phyloP scores from a whole-genome alignment of 2,329 filamentous ascomycete genomes.

The Exophiala dermatitidis region DNA sequence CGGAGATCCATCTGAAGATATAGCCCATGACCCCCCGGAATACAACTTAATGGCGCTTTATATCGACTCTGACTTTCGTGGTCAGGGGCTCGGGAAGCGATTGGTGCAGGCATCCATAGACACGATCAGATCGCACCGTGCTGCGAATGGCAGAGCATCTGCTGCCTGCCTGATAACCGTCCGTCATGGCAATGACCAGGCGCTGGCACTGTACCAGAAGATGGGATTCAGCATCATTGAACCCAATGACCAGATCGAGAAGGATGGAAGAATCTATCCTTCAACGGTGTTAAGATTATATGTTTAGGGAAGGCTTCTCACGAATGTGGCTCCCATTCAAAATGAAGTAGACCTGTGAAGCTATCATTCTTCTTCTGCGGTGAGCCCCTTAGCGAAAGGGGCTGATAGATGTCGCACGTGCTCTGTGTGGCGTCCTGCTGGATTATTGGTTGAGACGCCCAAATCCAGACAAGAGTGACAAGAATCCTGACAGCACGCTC shows the following conservation, averaged over 20 bases:
- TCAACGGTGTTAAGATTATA: constrained; percentile 8
- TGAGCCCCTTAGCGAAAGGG: background rate
- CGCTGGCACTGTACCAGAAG: constrained; percentile 18
- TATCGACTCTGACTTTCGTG: constrained; percentile 12
- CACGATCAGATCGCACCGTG: constrained; percentile 2
- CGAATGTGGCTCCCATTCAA: too few species aligned
- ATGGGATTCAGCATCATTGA: constrained; percentile 18
- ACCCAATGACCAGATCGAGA: constrained; percentile 11
- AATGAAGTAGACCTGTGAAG: too few species aligned
- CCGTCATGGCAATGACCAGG: constrained; percentile 18
- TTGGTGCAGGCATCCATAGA: constrained; percentile 18
- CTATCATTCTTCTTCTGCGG: background rate
- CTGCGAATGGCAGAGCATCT: background rate
- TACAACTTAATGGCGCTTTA: constrained; percentile 17
- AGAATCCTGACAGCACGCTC: background rate
- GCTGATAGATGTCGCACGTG: background rate
- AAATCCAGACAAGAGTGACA: background rate
- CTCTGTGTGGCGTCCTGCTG: background rate
- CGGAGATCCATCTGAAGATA: background rate
- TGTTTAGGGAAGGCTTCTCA: background rate
- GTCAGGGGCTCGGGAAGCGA: constrained; percentile 16
- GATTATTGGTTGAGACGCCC: background rate
- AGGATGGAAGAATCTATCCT: constrained; percentile 14
- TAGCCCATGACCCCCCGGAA: background rate
- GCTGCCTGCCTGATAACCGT: constrained; percentile 8